Base-by-base conservation (phyloP, 768 basidiomycete species). In the Hydnomerulius pinastri region DNA sequence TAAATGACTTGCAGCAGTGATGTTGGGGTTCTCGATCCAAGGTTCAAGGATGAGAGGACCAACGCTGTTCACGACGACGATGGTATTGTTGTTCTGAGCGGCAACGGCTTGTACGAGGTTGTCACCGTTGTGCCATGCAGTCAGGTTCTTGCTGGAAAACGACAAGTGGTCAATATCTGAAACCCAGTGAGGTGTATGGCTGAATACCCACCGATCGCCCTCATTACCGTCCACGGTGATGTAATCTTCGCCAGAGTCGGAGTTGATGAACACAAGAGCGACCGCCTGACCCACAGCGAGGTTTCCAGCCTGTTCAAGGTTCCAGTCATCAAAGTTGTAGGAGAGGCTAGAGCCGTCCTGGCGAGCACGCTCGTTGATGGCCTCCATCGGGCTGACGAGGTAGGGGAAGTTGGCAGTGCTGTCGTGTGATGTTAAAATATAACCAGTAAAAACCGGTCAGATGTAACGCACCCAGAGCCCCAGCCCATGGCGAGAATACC, bases 401-500 rank as follows among this genome's bases (percentile, higher is more conserved):
- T 92, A 93, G 6, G 86, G 82, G 73, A 90, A 86, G 57, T 83
- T 80, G 11, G 81, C 76, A 0, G 92, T 90, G 11, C 8, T 15
- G 6, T 9, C 8, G 25, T 6, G 7, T 25, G n/a, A 8, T 11
- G 5, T 23, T n/a, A 27, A 48, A 12, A 58, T 69, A 32, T 38
- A n/a, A n/a, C n/a, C n/a, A n/a, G n/a, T n/a, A n/a, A n/a, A n/a
- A n/a, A n/a, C n/a, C n/a, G n/a, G n/a, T n/a, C n/a, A n/a, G n/a
- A n/a, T n/a, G n/a, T n/a, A n/a, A n/a, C n/a, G n/a, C n/a, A 75
- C 69, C 91, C 92, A 43, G 86, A 88, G 29, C 92, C 94, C 94
- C 94, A 97, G 13, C 92, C 92, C 86, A 93, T 87, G 7, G 91
- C 92, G 18, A 97, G 76, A 15, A 87, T 76, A 9, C 92, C 92